Base-by-base conservation (phyloP, 2,329 filamentous ascomycete species). In the Calonectria pteridis region DNA sequence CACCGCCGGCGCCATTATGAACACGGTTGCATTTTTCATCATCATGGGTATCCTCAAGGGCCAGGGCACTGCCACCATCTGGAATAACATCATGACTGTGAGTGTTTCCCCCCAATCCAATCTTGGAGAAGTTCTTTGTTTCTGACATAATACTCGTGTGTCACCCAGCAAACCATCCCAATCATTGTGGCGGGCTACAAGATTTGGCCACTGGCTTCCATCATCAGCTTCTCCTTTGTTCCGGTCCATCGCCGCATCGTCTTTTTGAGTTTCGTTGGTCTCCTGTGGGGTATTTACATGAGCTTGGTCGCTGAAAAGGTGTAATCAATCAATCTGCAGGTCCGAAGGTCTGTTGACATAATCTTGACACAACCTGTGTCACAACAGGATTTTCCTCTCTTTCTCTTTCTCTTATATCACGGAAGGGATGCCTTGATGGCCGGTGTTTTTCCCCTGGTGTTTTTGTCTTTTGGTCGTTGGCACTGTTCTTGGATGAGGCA, bases 241-340 rank as follows among this genome's bases (percentile, higher is more conserved):
- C 87, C 87, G 0, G 87, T 88, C n/a, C 86, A 89, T 67, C 83
- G 84, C 55, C 83, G 88, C 43, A 86, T 89, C 69, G 85, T 89
- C 43, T 89, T 89, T 77, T 82, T 89, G 63, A 88, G 86, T 74
- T 86, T 88, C 67, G 80, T 89, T 23, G 87, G 87, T 1, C 78
- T 89, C 28, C 74, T 88, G 6, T 89, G 87, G 88, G 88, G 88
- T 11, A 86, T 88, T 37, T 89, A 89, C 78, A 87, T 89, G 86
- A 88, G 87, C 72, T 77, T 89, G 37, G 84, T 88, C 11, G 87
- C 87, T 26, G 84, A 84, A 6, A 79, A 83, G 40, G 86, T 88
- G 35, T 87, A 75, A 69, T 28, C 14, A 40, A 31, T 55, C 28
- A 23, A 40, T 10, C 26, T n/a, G 14, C 9, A 26, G 53, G 33